Conservation (phyloP, 2,329 filamentous ascomycete genomes). For the Cadophora sp. region DNA sequence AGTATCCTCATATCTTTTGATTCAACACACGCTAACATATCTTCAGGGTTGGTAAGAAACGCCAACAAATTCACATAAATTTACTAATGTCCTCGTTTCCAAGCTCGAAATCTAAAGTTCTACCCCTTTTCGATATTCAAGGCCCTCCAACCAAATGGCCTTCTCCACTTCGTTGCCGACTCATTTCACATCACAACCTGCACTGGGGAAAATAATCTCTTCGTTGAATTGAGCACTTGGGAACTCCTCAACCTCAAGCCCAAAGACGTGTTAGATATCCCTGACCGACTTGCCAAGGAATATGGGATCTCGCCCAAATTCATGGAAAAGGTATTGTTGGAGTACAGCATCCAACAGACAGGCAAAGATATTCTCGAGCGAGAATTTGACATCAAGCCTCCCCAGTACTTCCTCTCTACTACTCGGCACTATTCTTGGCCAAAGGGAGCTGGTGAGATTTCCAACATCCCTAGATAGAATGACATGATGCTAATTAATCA, state of each 20-base stretch:
- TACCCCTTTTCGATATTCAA: conserved; percentile 19
- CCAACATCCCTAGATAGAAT: neutral
- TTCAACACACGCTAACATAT: neutral
- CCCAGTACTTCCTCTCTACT: conserved; percentile 15
- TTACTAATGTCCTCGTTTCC: neutral
- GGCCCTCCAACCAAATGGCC: conserved; percentile 1
- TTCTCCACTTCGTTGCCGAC: conserved; percentile 6
- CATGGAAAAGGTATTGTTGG: conserved; percentile 16
- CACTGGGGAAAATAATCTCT: conserved; percentile 11
- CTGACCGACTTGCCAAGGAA: conserved; percentile 4
- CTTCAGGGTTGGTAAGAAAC: neutral
- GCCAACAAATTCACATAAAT: neutral
- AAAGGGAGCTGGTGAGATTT: conserved; percentile 15
- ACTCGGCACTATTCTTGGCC: conserved; percentile 21
- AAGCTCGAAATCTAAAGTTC: conserved; percentile 22
- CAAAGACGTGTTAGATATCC: conserved; percentile 15
- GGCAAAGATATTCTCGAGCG: conserved; percentile 19
- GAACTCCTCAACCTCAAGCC: conserved; percentile 18
- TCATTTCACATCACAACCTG: conserved; percentile 14
- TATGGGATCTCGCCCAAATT: conserved; percentile 10
- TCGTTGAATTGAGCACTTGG: conserved; percentile 1
- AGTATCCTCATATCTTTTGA: too few species aligned
- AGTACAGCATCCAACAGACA: conserved; percentile 16
- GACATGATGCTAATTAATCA: neutral
- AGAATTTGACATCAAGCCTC: conserved; percentile 9